A percentile compares a stretch with the other conserved stretches of the same genome.
Evolutionary conservation across 441 rosid species (phyloP).

Genomic region (Rhodomyrtus psidioides): DNA sequence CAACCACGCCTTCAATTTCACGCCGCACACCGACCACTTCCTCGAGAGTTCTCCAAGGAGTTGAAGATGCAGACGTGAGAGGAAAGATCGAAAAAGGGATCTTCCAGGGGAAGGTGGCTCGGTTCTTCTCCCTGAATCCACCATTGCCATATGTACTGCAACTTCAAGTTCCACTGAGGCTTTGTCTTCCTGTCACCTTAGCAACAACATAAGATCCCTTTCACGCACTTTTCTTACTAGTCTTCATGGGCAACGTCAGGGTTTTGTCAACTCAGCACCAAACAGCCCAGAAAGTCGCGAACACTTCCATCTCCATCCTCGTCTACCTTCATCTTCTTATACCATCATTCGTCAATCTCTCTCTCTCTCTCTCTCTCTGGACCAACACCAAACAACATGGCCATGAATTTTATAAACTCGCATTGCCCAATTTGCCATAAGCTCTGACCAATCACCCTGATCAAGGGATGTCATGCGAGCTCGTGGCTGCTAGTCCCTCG

Average conservation of each 20-base stretch:
- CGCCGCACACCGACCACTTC: too few species aligned
- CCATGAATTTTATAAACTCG: not conserved
- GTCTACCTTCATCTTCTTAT: not conserved
- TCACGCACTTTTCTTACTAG: too few species aligned
- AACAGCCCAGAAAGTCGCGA: too few species aligned
- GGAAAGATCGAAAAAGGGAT: not conserved
- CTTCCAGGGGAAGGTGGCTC: not conserved
- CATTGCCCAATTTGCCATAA: not conserved
- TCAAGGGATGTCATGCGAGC: not conserved
- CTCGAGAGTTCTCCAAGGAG: too few species aligned
- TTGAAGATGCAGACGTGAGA: not conserved
- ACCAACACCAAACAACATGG: not conserved
- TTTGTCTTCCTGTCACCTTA: not conserved
- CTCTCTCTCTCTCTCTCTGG: not conserved
- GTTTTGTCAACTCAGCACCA: too few species aligned
- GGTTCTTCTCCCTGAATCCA: not conserved
- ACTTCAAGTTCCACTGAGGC: not conserved
- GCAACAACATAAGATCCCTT: not conserved
- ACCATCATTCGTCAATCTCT: not conserved
- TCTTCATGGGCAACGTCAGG: too few species aligned
- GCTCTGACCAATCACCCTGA: not conserved
- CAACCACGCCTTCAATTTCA: too few species aligned
- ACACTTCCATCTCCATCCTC: too few species aligned
- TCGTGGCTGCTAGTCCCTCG: not conserved
- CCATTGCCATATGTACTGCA: not conserved